Base-by-base conservation (phyloP, 805 yeast species). In the Yamadazyma nakazawae region DNA sequence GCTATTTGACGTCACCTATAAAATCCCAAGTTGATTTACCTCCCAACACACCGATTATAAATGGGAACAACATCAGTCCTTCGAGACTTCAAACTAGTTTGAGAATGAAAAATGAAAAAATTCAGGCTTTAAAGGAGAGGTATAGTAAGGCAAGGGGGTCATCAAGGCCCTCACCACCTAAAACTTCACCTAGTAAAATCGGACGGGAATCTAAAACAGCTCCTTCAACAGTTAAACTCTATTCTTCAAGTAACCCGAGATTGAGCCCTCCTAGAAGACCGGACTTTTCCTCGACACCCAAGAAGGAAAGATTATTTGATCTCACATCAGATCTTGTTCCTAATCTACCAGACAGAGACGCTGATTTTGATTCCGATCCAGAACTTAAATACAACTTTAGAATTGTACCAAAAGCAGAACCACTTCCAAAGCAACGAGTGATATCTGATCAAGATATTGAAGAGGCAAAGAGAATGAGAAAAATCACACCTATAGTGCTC, bases 51-150 rank as follows among this genome's bases (percentile, higher is more conserved):
- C 67, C 71, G 3, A 25, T 21, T 13, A 40, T 46, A 2, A 42
- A 47, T 9, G 45, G 50, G 2, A 46, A 57, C 12, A 54, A 68
- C 28, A 54, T 59, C 10, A 67, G 73, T 42, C 74, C 74, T 2
- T 57, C 67, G 5, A 62, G 65, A 34, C 55, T 70, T 14, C 73
- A 66, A 48, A 70, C 77, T 0, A 67, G 70, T 26, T 61, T 65
- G 40, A 51, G 70, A 39, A 50, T 70, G 50, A 62, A 61, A 37
- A 59, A 54, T 32, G 68, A 67, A 46, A 58, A 61, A 34, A 58
- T 72, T 34, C 61, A 63, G 25, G 74, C 72, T 2, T 52, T 70
- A 42, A 57, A 64, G 13, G 57, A 58, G 32, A 67, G 67, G 38
- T 71, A 62, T 46, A 63, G 66, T 7, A 53, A 53, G 32, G 64